Evolutionary conservation across 2,329 filamentous ascomycete species (phyloP).

Genomic region (Cucurbitaria berberidis): DNA sequence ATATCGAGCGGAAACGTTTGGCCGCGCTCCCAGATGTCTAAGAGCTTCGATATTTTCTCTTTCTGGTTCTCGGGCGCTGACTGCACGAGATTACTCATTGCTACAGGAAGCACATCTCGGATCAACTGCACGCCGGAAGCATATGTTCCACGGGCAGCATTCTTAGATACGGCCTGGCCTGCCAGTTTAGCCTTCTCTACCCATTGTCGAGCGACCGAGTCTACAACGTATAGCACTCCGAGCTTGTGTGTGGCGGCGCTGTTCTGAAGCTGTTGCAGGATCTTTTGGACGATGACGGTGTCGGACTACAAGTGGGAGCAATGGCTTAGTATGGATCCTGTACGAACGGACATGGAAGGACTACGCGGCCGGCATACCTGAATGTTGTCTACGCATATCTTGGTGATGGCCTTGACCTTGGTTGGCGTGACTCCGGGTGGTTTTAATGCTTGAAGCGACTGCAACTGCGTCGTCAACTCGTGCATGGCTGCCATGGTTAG

Average conservation of each 20-base stretch:
- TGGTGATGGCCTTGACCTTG: slow-evolving; percentile 86
- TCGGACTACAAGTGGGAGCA: slow-evolving; percentile 71
- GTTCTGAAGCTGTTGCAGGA: slow-evolving; percentile 97
- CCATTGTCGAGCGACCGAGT: slow-evolving; percentile 99
- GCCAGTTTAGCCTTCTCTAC: slow-evolving; percentile 90
- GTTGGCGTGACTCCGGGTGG: slow-evolving; percentile 92
- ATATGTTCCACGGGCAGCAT: slow-evolving; percentile 88
- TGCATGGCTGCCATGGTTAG: slow-evolving; percentile 73
- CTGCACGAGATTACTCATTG: slow-evolving; percentile 95
- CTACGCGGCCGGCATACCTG: slow-evolving; percentile 35
- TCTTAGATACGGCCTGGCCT: slow-evolving; percentile 77
- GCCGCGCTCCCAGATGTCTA: slow-evolving; percentile 98
- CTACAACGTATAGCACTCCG: slow-evolving; percentile 99
- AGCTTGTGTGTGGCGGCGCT: slow-evolving; percentile 94
- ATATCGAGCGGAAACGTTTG: slow-evolving; percentile 84
- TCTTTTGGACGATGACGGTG: slow-evolving; percentile 91
- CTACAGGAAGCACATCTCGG: slow-evolving; percentile 87
- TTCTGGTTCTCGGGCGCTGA: slow-evolving; percentile 93
- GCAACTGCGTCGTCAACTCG: slow-evolving; percentile 87
- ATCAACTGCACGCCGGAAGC: slow-evolving; percentile 95
- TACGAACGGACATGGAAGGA: slow-evolving; percentile 11
- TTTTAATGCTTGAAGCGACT: slow-evolving; percentile 90
- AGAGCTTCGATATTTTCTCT: slow-evolving; percentile 91
- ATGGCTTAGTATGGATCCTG: slow-evolving; percentile 33
- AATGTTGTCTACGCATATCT: slow-evolving; percentile 73